phyloP scores from a whole-genome alignment of 1,139 yeast species.

The Hanseniaspora sp. region DNA sequence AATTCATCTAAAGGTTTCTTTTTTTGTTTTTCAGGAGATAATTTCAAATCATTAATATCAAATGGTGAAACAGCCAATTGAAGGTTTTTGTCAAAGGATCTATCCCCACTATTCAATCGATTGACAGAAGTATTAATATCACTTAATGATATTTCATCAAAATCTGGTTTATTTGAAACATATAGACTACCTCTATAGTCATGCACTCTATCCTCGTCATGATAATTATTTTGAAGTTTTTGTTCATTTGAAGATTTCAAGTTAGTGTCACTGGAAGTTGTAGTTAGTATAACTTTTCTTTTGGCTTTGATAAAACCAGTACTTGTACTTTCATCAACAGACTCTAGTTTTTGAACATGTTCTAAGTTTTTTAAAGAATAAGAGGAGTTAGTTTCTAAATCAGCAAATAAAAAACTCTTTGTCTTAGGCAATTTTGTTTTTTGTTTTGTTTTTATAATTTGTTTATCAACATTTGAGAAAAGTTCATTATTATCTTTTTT shows the following conservation, averaged over 20 bases:
- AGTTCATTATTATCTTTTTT: no score
- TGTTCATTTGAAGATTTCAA: not conserved
- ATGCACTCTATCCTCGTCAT: not conserved
- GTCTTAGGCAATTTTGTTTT: not conserved
- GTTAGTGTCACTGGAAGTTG: not conserved
- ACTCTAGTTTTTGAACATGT: not conserved
- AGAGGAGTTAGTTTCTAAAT: not conserved
- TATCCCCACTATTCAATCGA: not conserved
- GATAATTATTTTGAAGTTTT: not conserved
- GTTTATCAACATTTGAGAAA: no score
- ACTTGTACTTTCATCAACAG: not conserved
- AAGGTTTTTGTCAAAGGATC: not conserved
- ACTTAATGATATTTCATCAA: slow-evolving; percentile 4
- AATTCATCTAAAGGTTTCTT: not conserved
- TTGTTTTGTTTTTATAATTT: not conserved
- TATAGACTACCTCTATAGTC: slow-evolving; percentile 13
- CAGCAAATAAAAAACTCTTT: slow-evolving; percentile 8
- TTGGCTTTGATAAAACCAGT: not conserved
- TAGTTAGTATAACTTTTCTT: not conserved
- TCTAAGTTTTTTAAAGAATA: not conserved
- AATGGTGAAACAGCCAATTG: not conserved
- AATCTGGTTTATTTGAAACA: slow-evolving; percentile 7
- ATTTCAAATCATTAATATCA: not conserved
- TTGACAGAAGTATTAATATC: not conserved
- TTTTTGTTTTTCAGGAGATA: not conserved